These are phyloP conservation scores for Fusarium aywerte DNA, from an alignment of 2,329 filamentous ascomycete genomes.

Conservation along the genomic window DNA sequence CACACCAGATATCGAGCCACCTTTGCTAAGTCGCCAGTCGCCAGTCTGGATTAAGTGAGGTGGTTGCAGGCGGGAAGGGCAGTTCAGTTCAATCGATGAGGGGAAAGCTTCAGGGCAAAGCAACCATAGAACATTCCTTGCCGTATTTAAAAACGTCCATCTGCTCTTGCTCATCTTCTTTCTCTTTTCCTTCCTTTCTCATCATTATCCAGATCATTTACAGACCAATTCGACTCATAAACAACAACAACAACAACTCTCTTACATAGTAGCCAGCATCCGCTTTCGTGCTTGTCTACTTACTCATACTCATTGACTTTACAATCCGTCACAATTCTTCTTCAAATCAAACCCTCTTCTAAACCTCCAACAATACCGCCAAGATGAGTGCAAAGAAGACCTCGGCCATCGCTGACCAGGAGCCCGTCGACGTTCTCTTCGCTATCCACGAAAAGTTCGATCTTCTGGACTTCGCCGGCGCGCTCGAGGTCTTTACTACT, in stretches of 20 bases:
- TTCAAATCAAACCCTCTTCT: conserved; percentile 38
- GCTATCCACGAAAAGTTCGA: conserved; percentile 70
- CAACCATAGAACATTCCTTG: conserved; percentile 31
- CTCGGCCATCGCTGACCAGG: conserved; percentile 66
- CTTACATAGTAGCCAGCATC: conserved; percentile 27
- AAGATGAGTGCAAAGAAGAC: conserved; percentile 68
- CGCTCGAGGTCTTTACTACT: conserved; percentile 62
- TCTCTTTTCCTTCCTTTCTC: conserved; percentile 41
- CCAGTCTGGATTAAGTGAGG: conserved; percentile 22
- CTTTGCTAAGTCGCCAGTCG: conserved; percentile 23
- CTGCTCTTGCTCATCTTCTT: conserved; percentile 37
- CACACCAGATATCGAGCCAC: conserved; percentile 35
- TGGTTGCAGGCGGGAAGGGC: conserved; percentile 18
- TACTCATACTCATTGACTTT: conserved; percentile 14
- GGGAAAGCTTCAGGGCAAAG: conserved; percentile 32
- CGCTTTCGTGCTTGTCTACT: conserved; percentile 31
- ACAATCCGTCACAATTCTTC: conserved; percentile 33
- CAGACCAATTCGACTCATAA: conserved; percentile 35
- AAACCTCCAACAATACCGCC: conserved; percentile 48
- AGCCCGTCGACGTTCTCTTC: conserved; percentile 70
- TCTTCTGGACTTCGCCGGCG: conserved; percentile 67
- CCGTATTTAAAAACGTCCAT: conserved; percentile 42
- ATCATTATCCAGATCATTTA: conserved; percentile 38
- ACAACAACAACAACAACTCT: conserved; percentile 16
- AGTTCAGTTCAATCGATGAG: conserved; percentile 38